A percentile compares a stretch with the other conserved stretches of the same genome.
phyloP scores from a whole-genome alignment of 768 basidiomycete genomes.

The Boletus tylopilopsis region DNA sequence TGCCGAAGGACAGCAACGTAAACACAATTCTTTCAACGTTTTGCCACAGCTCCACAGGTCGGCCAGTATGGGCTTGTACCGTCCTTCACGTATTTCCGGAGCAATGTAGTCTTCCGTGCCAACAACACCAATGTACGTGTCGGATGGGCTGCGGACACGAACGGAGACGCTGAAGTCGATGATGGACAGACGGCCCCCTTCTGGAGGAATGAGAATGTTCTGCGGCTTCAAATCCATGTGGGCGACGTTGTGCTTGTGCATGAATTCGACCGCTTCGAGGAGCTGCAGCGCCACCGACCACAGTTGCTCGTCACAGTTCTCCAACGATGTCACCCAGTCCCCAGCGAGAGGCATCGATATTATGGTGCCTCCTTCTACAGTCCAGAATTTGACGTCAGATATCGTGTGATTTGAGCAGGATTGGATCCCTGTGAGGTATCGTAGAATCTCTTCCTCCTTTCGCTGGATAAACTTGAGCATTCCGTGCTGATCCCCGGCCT shows the following conservation, averaged over 20 bases:
- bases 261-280: conserved; percentile 3
- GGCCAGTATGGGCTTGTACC: neutral
- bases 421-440: conserved; percentile 1
- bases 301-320: neutral
- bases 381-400: neutral
- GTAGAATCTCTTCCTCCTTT: conserved; percentile 2
- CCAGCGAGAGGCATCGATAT: conserved; percentile 3
- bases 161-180: neutral
- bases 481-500: neutral
- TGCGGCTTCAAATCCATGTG: conserved; percentile 16
- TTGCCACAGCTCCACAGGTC: conserved; percentile 4
- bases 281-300: conserved; percentile 1
- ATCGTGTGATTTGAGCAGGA: conserved; percentile 13
- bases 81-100: neutral
- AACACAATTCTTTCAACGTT: conserved; percentile 1
- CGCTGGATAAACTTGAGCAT: conserved; percentile 9
- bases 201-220: neutral
- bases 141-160: neutral
- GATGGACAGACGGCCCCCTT: neutral
- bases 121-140: neutral
- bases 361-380: neutral
- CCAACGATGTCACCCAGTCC: neutral
- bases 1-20: neutral
- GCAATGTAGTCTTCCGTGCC: neutral
- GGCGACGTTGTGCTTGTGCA: conserved; percentile 14